Evolutionary conservation across 768 basidiomycete species (phyloP), one percentile per base, ranked within the genome.

Genomic region (Hortiboletus flavorubellus): DNA sequence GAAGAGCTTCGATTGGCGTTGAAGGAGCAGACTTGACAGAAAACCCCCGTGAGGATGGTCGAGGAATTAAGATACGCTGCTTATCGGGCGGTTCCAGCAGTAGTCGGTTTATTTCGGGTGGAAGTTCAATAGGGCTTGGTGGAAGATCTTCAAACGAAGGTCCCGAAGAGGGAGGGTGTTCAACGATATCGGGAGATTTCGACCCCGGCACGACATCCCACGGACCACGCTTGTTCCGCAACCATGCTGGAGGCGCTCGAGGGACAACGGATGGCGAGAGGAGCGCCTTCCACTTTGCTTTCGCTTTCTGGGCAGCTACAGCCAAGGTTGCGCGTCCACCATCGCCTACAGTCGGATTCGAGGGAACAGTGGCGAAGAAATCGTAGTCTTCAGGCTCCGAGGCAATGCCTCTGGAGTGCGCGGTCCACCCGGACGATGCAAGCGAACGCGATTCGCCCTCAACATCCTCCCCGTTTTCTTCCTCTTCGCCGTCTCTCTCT

Each of bases 211-310:
- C 26, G 15, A 29, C 4, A 35, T 68, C 63, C 18, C 37, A 42
- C 10, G 47, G 5, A 52, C 58, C 62, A 37, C 63, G 60, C 60
- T 66, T 68, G 52, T 66, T 54, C 58, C 61, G 68, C 39, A 70
- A 47, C 71, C 71, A 71, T 38, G 53, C 42, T 38, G 72, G 68
- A 38, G 63, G 69, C 4, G 64, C 59, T 23, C 71, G 73, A 7
- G 78, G 51, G n/a, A 55, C 42, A 33, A 42, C 46, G 5, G 68
- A 37, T 7, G 76, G 70, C 5, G 76, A 75, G 23, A 82, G 62
- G 26, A 85, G 58, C 1, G 79, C 58, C 23, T 81, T 64, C 79
- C 81, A 84, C 64, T 79, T 82, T 39, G 75, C 67, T 61, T 84
- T 85, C 30, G 80, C 83, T 59, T 78, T 82, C 47, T 78, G 75